These are phyloP conservation scores for Asterionellopsis glacialis DNA, from an alignment of 108 stramenopile species.

Conservation along the genomic window DNA sequence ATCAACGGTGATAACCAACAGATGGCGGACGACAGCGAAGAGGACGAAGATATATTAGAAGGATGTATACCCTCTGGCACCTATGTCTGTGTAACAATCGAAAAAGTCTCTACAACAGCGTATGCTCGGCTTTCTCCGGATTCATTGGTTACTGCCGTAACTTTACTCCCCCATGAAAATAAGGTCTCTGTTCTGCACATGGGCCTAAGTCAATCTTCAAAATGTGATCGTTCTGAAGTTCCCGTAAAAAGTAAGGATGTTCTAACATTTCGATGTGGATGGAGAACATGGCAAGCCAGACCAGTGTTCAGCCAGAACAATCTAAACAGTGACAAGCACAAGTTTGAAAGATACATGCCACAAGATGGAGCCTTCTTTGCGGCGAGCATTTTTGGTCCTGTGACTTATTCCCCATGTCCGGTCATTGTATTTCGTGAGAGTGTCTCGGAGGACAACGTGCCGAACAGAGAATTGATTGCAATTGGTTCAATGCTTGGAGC, in stretches of 20 bases:
- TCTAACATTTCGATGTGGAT: conserved; percentile 90
- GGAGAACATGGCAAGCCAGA: conserved; percentile 86
- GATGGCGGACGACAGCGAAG: conserved; percentile 36
- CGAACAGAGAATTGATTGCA: conserved; percentile 68
- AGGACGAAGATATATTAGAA: conserved; percentile 59
- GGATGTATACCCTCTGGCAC: conserved; percentile 84
- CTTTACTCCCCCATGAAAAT: conserved; percentile 94
- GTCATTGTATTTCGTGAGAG: conserved; percentile 73
- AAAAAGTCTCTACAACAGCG: conserved; percentile 47
- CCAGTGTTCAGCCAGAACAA: conserved; percentile 95
- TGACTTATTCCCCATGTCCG: conserved; percentile 90
- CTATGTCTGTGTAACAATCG: conserved; percentile 83
- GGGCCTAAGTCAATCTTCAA: conserved; percentile 73
- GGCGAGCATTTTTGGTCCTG: conserved; percentile 90
- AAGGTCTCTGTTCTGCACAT: conserved; percentile 94
- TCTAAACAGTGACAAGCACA: conserved; percentile 98
- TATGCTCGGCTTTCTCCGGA: conserved; percentile 37
- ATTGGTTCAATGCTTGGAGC: conserved; percentile 89
- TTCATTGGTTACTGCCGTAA: conserved; percentile 64
- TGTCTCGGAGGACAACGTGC: conserved; percentile 12
- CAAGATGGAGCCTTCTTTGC: conserved; percentile 84
- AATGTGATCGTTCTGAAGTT: conserved; percentile 34
- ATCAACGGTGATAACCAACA: conserved; percentile 18
- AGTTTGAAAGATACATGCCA: conserved; percentile 95
- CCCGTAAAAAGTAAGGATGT: conserved; percentile 92